phyloP scores from a whole-genome alignment of 345 rosid genomes.

The Eucalyptus curtisii region DNA sequence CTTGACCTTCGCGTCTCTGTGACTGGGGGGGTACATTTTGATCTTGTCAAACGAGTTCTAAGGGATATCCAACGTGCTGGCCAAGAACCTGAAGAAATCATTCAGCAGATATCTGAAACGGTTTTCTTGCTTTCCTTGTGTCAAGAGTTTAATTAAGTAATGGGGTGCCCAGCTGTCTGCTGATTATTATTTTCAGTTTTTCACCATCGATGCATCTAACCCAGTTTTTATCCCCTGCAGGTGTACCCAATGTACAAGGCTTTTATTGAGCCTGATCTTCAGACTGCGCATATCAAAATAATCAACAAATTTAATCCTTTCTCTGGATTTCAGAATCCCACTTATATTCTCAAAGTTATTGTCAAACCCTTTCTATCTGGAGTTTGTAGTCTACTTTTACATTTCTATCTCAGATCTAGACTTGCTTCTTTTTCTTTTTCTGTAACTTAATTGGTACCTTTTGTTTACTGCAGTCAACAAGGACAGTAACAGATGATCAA shows the following conservation, averaged over 20 bases:
- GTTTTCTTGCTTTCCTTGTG: slow-evolving; percentile 21
- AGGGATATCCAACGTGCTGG: slow-evolving; percentile 97
- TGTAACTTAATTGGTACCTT: background rate
- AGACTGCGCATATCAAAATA: slow-evolving; percentile 92
- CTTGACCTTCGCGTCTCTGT: slow-evolving; percentile 96
- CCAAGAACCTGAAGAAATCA: slow-evolving; percentile 98
- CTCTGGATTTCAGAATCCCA: slow-evolving; percentile 95
- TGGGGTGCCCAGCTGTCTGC: background rate
- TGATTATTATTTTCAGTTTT: background rate
- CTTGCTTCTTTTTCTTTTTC: background rate
- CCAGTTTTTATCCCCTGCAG: slow-evolving; percentile 11
- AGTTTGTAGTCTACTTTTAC: background rate
- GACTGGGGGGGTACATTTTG: slow-evolving; percentile 96
- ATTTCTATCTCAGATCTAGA: background rate
- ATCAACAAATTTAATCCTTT: slow-evolving; percentile 96
- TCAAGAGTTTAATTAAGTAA: background rate
- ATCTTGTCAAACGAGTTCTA: slow-evolving; percentile 93
- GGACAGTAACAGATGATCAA: slow-evolving; percentile 56
- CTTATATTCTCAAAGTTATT: slow-evolving; percentile 80
- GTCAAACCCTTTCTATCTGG: background rate
- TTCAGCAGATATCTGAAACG: slow-evolving; percentile 98
- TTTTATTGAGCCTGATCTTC: slow-evolving; percentile 95
- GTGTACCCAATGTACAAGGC: slow-evolving; percentile 99
- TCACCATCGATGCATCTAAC: background rate
- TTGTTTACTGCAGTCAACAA: slow-evolving; percentile 53